Evolutionary conservation across 169 alveolate species (phyloP).

Genomic region (Pseudocohnilembus persalinus): DNA sequence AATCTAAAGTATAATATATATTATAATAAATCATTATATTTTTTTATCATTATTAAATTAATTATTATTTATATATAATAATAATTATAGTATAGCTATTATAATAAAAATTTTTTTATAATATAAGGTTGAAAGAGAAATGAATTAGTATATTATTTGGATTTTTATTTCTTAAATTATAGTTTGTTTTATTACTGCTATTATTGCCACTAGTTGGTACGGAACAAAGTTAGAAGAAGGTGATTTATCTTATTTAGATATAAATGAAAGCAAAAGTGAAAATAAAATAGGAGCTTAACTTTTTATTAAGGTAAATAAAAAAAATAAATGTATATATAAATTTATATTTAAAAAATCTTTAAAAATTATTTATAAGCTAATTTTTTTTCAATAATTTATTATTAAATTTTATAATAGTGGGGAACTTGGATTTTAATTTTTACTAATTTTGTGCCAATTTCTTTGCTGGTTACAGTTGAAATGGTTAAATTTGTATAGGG

Average conservation of each 20-base stretch:
- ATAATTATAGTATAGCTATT: not conserved
- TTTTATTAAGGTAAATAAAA: slow-evolving; percentile 4
- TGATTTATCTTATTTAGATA: slow-evolving; percentile 15
- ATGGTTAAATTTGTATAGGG: slow-evolving; percentile 70
- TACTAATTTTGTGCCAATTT: slow-evolving; percentile 81
- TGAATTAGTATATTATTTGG: slow-evolving; percentile 36
- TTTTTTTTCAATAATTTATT: too few relatives aligned
- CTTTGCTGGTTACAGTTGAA: slow-evolving; percentile 69
- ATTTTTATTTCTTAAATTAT: slow-evolving; percentile 28
- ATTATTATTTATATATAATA: not conserved
- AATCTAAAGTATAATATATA: slow-evolving; percentile 10
- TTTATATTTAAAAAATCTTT: too few relatives aligned
- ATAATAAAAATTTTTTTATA: not conserved
- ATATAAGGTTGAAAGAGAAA: slow-evolving; percentile 31
- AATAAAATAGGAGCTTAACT: slow-evolving; percentile 16
- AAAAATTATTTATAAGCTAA: too few relatives aligned
- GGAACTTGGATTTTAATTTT: slow-evolving; percentile 62
- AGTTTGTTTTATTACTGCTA: slow-evolving; percentile 29
- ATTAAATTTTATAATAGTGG: slow-evolving; percentile 18
- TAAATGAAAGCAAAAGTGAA: slow-evolving; percentile 7
- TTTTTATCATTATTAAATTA: too few relatives aligned
- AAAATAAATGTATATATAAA: too few relatives aligned
- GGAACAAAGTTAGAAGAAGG: slow-evolving; percentile 3
- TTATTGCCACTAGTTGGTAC: slow-evolving; percentile 18
- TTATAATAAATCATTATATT: not conserved